Evolutionary conservation across 768 basidiomycete genomes (phyloP).

Genomic region (Tricholoma terreum): DNA sequence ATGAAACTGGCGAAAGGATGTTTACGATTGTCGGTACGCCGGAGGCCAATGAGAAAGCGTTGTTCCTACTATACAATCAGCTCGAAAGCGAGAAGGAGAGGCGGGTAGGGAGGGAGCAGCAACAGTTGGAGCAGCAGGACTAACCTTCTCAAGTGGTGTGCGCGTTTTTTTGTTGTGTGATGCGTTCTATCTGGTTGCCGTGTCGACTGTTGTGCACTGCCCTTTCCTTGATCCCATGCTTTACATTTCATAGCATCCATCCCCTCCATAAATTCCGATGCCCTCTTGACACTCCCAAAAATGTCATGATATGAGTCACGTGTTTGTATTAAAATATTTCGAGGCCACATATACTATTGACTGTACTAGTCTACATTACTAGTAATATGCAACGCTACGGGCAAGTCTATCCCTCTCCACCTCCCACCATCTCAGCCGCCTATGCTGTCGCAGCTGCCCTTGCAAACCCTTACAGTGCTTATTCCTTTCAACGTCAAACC

Average conservation of each 20-base stretch:
- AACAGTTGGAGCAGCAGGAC: slow-evolving; percentile 63
- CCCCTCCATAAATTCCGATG: slow-evolving; percentile 12
- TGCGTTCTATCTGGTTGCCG: neutral
- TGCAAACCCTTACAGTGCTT: slow-evolving; percentile 4
- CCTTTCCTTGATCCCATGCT: neutral
- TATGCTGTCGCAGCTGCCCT: neutral
- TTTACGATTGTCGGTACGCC: slow-evolving; percentile 97
- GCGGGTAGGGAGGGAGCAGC: slow-evolving; percentile 82
- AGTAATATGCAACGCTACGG: neutral
- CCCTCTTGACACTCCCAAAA: slow-evolving; percentile 10
- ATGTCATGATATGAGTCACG: slow-evolving; percentile 18
- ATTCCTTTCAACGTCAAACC: slow-evolving; percentile 9
- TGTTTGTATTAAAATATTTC: slow-evolving; percentile 12
- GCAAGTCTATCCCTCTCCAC: neutral
- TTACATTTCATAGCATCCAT: slow-evolving; percentile 3
- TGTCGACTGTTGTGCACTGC: neutral
- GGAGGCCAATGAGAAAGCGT: slow-evolving; percentile 95
- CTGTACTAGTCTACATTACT: neutral
- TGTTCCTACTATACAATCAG: slow-evolving; percentile 96
- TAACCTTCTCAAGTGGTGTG: slow-evolving; percentile 21
- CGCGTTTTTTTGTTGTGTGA: slow-evolving; percentile 5
- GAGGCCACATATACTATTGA: neutral
- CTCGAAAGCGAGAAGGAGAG: slow-evolving; percentile 96
- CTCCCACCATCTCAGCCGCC: neutral
- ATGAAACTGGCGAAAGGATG: slow-evolving; percentile 99